Evolutionary conservation across 1,139 yeast genomes (phyloP).

Genomic region (Pichia sp.): DNA sequence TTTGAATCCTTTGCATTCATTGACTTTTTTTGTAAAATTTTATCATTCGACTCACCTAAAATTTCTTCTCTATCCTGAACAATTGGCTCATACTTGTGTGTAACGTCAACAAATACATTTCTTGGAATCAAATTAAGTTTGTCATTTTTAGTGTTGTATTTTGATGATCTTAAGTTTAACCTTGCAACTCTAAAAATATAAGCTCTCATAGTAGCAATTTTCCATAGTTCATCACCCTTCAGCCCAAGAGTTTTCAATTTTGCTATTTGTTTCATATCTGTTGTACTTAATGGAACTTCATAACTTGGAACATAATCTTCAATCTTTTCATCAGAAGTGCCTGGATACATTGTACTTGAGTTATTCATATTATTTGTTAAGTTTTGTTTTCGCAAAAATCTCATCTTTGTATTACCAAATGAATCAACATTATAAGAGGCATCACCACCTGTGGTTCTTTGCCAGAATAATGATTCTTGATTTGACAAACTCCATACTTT

Average conservation of each 20-base stretch:
- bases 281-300: constrained; percentile 44
- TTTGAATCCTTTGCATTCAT: neutral
- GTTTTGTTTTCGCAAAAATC: constrained; percentile 31
- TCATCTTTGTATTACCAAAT: constrained; percentile 37
- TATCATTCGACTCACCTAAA: neutral
- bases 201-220: constrained; percentile 60
- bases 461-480: constrained; percentile 74
- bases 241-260: constrained; percentile 67
- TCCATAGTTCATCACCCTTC: constrained; percentile 73
- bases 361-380: constrained; percentile 19
- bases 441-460: constrained; percentile 34
- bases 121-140: constrained; percentile 44
- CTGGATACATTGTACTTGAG: neutral
- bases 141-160: constrained; percentile 17
- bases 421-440: constrained; percentile 31
- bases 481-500: constrained; percentile 69
- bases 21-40: neutral
- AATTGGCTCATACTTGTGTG: constrained; percentile 38
- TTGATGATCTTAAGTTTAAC: constrained; percentile 19
- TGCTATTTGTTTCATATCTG: constrained; percentile 72
- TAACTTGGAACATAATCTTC: constrained; percentile 33
- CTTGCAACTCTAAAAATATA: constrained; percentile 58
- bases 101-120: constrained; percentile 61
- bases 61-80: neutral
- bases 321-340: constrained; percentile 25